Percentiles rank a stretch among this genome's conserved stretches.
Conservation (phyloP, 179 eudicot species). For the Spergularia azorica region DNA sequence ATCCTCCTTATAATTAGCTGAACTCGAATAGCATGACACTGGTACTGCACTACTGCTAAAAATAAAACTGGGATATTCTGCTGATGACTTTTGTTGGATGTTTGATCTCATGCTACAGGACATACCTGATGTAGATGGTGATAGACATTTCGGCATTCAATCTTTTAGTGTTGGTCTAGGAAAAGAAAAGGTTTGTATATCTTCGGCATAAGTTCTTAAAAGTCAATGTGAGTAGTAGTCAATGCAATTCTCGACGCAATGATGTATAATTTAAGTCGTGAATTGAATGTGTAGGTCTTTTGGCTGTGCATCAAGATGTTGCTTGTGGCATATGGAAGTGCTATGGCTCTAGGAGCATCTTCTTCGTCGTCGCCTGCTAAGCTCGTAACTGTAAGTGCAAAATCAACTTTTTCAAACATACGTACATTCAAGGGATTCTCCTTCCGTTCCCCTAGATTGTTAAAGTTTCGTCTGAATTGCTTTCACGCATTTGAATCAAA, state of each 20-base stretch:
- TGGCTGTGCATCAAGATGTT: conserved; percentile 48
- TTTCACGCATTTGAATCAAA: too few relatives aligned
- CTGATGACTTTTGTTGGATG: neutral
- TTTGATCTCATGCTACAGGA: conserved; percentile 31
- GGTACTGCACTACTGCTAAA: too few relatives aligned
- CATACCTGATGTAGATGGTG: conserved; percentile 55
- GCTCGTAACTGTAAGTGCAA: conserved; percentile 33
- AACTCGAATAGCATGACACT: neutral
- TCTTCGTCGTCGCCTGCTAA: conserved; percentile 33
- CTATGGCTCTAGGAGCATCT: conserved; percentile 35
- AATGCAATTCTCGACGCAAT: too few relatives aligned
- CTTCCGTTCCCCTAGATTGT: too few relatives aligned
- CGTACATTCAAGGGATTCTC: too few relatives aligned
- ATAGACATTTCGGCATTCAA: conserved; percentile 39
- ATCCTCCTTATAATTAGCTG: neutral
- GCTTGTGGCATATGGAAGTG: conserved; percentile 40
- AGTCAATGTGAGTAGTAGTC: too few relatives aligned
- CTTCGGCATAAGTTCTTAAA: too few relatives aligned
- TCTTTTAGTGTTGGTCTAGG: conserved; percentile 34
- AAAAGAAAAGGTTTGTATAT: conserved; percentile 29
- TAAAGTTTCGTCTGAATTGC: too few relatives aligned
- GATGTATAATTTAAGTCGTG: neutral
- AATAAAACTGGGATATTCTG: too few relatives aligned
- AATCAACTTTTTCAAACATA: too few relatives aligned
- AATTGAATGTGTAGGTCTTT: conserved; percentile 33